Evolutionary conservation across 176 grass and related monocot genomes (phyloP), one percentile per base, ranked within the genome.

Genomic region (Stipa capillata): DNA sequence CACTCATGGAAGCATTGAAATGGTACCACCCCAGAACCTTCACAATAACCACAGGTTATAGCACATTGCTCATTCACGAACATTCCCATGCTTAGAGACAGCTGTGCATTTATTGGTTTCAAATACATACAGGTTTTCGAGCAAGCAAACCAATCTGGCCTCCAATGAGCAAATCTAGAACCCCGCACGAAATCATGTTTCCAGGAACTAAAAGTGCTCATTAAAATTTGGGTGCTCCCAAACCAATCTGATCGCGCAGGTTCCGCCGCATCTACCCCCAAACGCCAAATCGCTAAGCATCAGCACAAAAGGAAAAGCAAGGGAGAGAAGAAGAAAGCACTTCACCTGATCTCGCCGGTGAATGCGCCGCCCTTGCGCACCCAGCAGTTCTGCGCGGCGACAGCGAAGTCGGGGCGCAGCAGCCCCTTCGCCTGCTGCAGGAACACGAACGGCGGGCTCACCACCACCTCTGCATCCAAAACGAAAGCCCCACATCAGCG

Each of bases 291-390:
- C 51, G 57, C 8, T 10, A 21, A 2, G 15, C 39, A 59, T 84
- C 24, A 13, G 29, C 82, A 60, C 23, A 49, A 34, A 81, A 29
- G 53, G 11, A 16, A 12, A 39, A 83, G 27, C n/a, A n/a, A 7
- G 28, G 54, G 16, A 24, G 37, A 7, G 39, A 6, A 28, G 4
- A 18, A 2, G 32, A 20, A 5, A 3, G 3, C 57, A 7, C 5
- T 21, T 57, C 58, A 97, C 94, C 91, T 97, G 80, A 94, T 94
- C 84, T 97, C 94, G 60, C 91, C 89, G 29, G 94, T 97, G 90
- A 90, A 97, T 25, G 89, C 89, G 77, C 91, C 91, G 44, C 91
- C 89, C 83, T 84, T 94, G 84, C 91, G 85, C 59, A 97, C 91
- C 94, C 91, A 97, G 50, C 89, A 94, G 74, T 97, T 97, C 76